Conservation (phyloP, 2,329 filamentous ascomycete genomes). For the Coniochaeta sp. region DNA sequence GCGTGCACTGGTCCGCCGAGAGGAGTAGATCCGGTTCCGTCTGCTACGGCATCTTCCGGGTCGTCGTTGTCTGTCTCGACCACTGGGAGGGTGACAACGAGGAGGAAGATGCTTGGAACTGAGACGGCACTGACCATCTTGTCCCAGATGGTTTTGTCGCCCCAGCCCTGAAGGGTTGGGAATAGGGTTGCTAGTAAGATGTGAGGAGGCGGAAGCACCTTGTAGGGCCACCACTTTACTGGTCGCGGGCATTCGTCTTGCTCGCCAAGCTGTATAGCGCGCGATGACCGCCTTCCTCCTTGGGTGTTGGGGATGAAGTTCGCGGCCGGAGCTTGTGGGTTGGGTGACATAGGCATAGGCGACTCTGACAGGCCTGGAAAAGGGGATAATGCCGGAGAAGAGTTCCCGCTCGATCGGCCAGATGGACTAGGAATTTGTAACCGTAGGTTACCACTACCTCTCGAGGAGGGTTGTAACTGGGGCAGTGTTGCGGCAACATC, state of each 20-base stretch:
- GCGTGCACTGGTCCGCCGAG: constrained; percentile 18
- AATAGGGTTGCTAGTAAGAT: constrained; percentile 70
- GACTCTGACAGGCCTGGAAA: constrained; percentile 65
- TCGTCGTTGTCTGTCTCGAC: constrained; percentile 65
- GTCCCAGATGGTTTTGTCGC: constrained; percentile 73
- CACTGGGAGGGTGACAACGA: constrained; percentile 86
- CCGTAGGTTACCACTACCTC: constrained; percentile 21
- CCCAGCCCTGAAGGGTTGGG: constrained; percentile 79
- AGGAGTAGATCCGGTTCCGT: constrained; percentile 19
- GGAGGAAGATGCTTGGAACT: constrained; percentile 81
- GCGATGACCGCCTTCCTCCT: constrained; percentile 22
- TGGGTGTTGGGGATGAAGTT: constrained; percentile 47
- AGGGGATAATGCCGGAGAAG: constrained; percentile 46
- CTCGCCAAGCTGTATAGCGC: constrained; percentile 35
- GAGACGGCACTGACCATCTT: constrained; percentile 75
- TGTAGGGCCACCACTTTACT: constrained; percentile 77
- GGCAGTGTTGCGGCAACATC: background rate
- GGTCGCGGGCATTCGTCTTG: constrained; percentile 32
- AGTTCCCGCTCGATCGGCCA: constrained; percentile 34
- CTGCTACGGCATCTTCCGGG: constrained; percentile 25
- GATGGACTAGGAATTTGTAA: constrained; percentile 41
- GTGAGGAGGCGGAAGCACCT: constrained; percentile 63
- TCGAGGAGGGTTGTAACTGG: constrained; percentile 7
- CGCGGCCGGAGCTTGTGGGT: constrained; percentile 32
- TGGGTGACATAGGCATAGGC: constrained; percentile 35